Base-by-base conservation (phyloP, 345 rosid species). In the Eucalyptus coolabah region DNA sequence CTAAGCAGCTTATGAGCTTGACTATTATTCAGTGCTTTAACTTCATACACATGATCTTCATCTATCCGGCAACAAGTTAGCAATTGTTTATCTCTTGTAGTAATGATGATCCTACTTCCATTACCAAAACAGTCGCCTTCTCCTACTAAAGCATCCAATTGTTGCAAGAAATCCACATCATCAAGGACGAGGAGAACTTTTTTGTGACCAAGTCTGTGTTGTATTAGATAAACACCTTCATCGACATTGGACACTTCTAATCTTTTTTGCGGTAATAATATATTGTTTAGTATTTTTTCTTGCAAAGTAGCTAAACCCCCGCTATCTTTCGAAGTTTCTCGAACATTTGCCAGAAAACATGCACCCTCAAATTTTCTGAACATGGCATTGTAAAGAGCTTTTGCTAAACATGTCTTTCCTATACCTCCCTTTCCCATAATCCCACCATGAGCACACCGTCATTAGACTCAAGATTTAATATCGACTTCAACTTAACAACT, bases 21-120 rank as follows among this genome's bases (percentile, higher is more conserved):
- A 67, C 2, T 3, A 2, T n/a, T 1, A 8, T 1, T 2, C 3
- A 67, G 6, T 16, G 3, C 3, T 32, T 67, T 0, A 67, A 32
- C 80, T 67, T 67, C 1, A 16, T 67, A 8, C 3, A 67, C 80
- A 67, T 7, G 40, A 32, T 67, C 23, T 8, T n/a, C 2, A 32
- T 67, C 21, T 67, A 67, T 16, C 23, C 3, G 6, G 21, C 1
- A 23, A 59, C 67, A 59, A 67, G 40, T 67, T 17, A 67, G 80
- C 40, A 67, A 16, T 7, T 32, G 40, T 9, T 17, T 67, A 17
- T 67, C 21, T 32, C 80, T 67, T 67, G 80, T 67, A 9, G 80
- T 67, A 8, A 67, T 2, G 1, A 67, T 32, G 6, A 67, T 67
- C 23, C 80, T 67, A 8, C 80, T 67, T 18, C 10, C 40, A 32